Percentiles rank a stretch among this genome's conserved stretches.
These are phyloP conservation scores for Daphne laureola DNA, from an alignment of 441 rosid genomes.

Conservation along the genomic window DNA sequence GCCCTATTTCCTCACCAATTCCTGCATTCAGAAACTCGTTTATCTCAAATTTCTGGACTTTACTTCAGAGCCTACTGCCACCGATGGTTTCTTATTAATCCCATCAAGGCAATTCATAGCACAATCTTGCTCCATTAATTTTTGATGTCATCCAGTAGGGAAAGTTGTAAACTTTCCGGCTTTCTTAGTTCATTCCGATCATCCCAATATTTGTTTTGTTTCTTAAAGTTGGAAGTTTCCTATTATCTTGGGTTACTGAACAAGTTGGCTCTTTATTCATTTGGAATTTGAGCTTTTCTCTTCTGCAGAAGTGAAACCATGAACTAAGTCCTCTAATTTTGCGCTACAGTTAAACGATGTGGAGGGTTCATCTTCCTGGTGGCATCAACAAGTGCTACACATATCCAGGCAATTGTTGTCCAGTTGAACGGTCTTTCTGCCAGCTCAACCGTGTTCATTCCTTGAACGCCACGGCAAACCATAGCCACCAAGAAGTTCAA, in stretches of 20 bases:
- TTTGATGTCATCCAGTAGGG: background rate
- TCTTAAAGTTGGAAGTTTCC: no score
- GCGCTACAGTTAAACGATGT: conserved; percentile 53
- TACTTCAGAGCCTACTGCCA: conserved; percentile 8
- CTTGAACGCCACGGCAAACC: conserved; percentile 21
- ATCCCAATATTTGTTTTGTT: no score
- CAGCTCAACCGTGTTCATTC: conserved; percentile 18
- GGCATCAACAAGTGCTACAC: conserved; percentile 27
- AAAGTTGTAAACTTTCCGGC: no score
- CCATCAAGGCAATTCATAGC: conserved; percentile 9
- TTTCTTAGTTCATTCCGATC: no score
- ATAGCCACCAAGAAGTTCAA: conserved; percentile 18
- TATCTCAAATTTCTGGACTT: background rate
- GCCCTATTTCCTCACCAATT: background rate
- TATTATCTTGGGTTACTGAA: no score
- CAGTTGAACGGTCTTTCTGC: conserved; percentile 21
- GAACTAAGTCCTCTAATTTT: no score
- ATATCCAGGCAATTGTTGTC: conserved; percentile 14
- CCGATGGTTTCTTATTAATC: background rate
- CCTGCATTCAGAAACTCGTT: background rate
- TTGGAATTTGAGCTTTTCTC: no score
- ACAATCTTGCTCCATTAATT: background rate
- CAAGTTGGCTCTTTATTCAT: no score
- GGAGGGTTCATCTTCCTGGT: conserved; percentile 37
- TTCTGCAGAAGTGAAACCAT: no score